These are phyloP conservation scores for Penicillium crustosum DNA, from an alignment of 2,329 filamentous ascomycete species.

Conservation along the genomic window DNA sequence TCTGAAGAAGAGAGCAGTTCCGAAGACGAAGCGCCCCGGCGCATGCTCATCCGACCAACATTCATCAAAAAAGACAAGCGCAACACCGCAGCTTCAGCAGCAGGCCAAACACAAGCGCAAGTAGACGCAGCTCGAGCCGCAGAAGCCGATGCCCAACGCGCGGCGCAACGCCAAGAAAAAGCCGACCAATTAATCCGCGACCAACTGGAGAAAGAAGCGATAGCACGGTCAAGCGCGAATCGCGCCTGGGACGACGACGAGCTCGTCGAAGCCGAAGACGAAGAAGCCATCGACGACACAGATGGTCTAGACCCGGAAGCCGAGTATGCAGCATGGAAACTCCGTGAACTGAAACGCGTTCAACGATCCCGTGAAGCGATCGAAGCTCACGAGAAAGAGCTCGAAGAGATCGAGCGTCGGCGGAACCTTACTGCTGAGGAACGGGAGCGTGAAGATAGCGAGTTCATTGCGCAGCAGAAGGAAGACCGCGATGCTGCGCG, in stretches of 20 bases:
- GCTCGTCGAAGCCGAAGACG: constrained; percentile 63
- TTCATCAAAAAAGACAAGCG: constrained; percentile 65
- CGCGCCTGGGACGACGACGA: constrained; percentile 79
- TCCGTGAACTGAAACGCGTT: constrained; percentile 85
- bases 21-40: constrained; percentile 58
- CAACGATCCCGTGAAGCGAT: constrained; percentile 84
- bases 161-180: constrained; percentile 64
- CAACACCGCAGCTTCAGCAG: constrained; percentile 29
- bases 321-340: constrained; percentile 88
- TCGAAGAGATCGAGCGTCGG: constrained; percentile 84
- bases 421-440: constrained; percentile 85
- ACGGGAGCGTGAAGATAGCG: constrained; percentile 79
- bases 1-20: constrained; percentile 56
- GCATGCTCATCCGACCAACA: constrained; percentile 62
- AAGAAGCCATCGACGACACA: constrained; percentile 80
- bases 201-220: constrained; percentile 78
- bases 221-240: constrained; percentile 71
- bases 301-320: constrained; percentile 84
- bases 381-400: constrained; percentile 77
- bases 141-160: constrained; percentile 41
- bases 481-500: constrained; percentile 71
- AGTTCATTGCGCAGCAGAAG: constrained; percentile 72
- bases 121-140: constrained; percentile 38
- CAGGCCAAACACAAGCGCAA: constrained; percentile 19
- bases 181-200: constrained; percentile 81